phyloP scores from a whole-genome alignment of 2,329 filamentous ascomycete species.

The Scytalidium sp. region DNA sequence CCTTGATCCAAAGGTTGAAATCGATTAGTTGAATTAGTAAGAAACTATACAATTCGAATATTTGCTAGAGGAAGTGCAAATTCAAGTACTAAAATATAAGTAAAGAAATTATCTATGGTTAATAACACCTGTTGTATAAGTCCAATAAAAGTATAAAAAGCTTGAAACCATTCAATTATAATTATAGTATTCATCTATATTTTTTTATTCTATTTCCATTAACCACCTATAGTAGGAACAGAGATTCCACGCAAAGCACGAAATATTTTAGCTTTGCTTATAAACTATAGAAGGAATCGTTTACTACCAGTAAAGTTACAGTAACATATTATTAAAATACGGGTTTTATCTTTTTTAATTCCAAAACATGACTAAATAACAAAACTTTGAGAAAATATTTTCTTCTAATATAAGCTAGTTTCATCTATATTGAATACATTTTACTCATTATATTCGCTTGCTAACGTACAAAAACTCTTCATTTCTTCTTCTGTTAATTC shows the following conservation, averaged over 20 bases:
- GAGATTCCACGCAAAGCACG: neutral
- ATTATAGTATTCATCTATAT: conserved; percentile 5
- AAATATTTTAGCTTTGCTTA: conserved; percentile 2
- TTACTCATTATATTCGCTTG: conserved; percentile 13
- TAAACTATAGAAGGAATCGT: conserved; percentile 4
- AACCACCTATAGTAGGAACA: neutral
- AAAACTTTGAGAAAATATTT: conserved; percentile 11
- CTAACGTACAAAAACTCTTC: conserved; percentile 1
- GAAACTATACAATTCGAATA: conserved; percentile 5
- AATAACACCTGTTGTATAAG: conserved; percentile 3
- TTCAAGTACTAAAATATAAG: conserved; percentile 4
- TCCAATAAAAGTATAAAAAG: conserved; percentile 6
- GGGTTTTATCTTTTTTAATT: conserved; percentile 2
- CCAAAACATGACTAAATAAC: neutral
- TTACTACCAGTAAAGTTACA: conserved; percentile 4
- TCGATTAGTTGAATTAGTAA: conserved; percentile 4
- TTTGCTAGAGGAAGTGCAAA: conserved; percentile 3
- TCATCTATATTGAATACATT: conserved; percentile 22
- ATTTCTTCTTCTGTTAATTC: conserved; percentile 8
- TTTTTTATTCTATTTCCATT: conserved; percentile 4
- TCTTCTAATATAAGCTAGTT: conserved; percentile 19
- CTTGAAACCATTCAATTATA: conserved; percentile 7
- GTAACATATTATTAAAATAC: neutral
- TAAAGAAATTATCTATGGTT: conserved; percentile 6
- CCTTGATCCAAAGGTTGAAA: conserved; percentile 9